Evolutionary conservation across 345 rosid genomes (phyloP), one percentile per base, ranked within the genome.

Genomic region (Dimocarpus longan): DNA sequence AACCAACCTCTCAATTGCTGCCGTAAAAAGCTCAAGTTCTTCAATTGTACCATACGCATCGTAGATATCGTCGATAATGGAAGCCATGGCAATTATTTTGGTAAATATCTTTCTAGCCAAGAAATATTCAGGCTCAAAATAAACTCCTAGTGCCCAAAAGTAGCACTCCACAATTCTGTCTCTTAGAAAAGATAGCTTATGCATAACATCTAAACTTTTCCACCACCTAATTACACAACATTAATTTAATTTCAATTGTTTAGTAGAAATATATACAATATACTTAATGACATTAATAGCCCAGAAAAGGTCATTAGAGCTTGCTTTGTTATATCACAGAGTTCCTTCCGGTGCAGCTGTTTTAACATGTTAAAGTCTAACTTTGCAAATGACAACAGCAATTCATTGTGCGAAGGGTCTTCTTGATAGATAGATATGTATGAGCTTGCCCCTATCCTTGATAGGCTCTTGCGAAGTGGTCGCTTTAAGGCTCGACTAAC

Each of bases 201-300:
- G 44, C 3, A 52, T 10, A 18, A 85, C 43, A 6, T 85, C 77
- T 50, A 85, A 80, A 6, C 71, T 78, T 54, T 44, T 83, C 88
- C 87, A 82, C 91, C 91, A 88, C 74, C 93, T 87, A 46, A 22
- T 2, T 11, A 46, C 52, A 46, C 8, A 7, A 46, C 6, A 46
- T 46, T 11, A 46, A 46, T 46, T 46, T 11, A 46, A 46, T 46
- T 46, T 7, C 52, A 8, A 46, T 46, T 46, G 12, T 46, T 46
- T 46, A 7, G 12, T 46, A 52, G 3, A 26, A 10, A 12, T 32
- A 26, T 66, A 12, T 32, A 10, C 59, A 70, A 43, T 43, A 0
- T 3, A 11, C 52, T 46, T 44, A 1, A 32, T 32, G 37, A 32
- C 37, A 32, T 32, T 32, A 32, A 32, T 32, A 32, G 37, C 37